A percentile compares a stretch with the other conserved stretches of the same genome.
phyloP scores from a whole-genome alignment of 176 grass and related monocot species.

The Zoysia japonica region DNA sequence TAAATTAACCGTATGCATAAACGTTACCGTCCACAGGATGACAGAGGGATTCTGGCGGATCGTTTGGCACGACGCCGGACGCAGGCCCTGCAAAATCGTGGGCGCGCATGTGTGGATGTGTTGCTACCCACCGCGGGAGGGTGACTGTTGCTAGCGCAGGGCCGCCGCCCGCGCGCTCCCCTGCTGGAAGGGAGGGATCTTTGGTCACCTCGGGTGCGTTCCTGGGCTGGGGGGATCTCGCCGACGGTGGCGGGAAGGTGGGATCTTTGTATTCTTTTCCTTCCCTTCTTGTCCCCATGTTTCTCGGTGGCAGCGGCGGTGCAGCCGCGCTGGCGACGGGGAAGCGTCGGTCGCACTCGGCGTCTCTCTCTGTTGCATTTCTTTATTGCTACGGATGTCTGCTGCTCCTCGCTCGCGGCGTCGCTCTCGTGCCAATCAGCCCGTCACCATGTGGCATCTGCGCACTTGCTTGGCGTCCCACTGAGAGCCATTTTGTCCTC shows the following conservation, averaged over 20 bases:
- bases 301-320: neutral
- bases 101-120: neutral
- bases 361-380: neutral
- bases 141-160: neutral
- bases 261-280: neutral
- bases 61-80: slow-evolving; percentile 38
- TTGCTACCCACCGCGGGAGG: neutral
- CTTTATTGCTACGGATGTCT: slow-evolving; percentile 1
- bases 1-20: neutral
- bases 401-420: neutral
- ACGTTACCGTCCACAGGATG: neutral
- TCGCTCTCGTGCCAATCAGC: slow-evolving; percentile 16
- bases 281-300: neutral
- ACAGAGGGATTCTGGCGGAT: slow-evolving; percentile 35
- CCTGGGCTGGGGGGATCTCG: slow-evolving; percentile 14
- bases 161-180: neutral
- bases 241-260: neutral
- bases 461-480: slow-evolving; percentile 33
- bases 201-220: slow-evolving; percentile 17
- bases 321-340: slow-evolving; percentile 1
- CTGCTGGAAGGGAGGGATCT: slow-evolving; percentile 25
- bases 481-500: slow-evolving; percentile 46
- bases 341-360: neutral
- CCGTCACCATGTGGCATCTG: slow-evolving; percentile 32
- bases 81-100: neutral